A percentile compares a stretch with the other conserved stretches of the same genome.
Conservation (phyloP, 805 yeast species). For the Candida fluviatilis region DNA sequence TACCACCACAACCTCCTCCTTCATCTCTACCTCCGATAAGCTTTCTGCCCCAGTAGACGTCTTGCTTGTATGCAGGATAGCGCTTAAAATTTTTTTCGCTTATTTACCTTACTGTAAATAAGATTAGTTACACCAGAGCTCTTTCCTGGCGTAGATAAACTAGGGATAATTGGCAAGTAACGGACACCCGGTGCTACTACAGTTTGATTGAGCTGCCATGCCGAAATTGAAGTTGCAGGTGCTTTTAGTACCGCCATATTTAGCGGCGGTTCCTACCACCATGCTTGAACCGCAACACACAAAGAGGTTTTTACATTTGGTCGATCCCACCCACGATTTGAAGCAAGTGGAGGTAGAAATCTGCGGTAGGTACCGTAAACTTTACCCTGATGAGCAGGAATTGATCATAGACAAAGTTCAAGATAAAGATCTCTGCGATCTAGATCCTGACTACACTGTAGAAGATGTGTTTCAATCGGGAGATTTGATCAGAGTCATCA, state of each 20-base stretch:
- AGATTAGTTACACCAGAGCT: too few relatives aligned
- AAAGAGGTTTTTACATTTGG: conserved; percentile 61
- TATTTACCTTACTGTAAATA: background rate
- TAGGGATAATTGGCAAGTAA: too few relatives aligned
- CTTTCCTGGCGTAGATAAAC: too few relatives aligned
- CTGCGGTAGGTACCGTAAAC: conserved; percentile 48
- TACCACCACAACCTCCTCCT: too few relatives aligned
- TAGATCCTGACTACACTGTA: conserved; percentile 72
- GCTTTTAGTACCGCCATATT: conserved; percentile 27
- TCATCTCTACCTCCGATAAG: too few relatives aligned
- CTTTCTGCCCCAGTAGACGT: too few relatives aligned
- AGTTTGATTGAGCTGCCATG: conserved; percentile 7
- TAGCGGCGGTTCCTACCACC: conserved; percentile 15
- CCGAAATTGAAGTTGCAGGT: conserved; percentile 32
- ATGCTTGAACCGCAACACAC: conserved; percentile 20
- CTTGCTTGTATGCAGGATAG: background rate
- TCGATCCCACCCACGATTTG: conserved; percentile 45
- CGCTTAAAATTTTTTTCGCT: background rate
- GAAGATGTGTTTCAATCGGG: conserved; percentile 56
- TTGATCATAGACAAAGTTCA: conserved; percentile 59
- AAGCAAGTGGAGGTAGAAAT: conserved; percentile 51
- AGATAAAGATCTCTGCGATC: conserved; percentile 63
- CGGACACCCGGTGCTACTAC: too few relatives aligned
- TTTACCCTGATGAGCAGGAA: conserved; percentile 61
- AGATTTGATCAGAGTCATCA: conserved; percentile 32